Percentiles rank a stretch among this genome's conserved stretches.
Conservation (phyloP, 1,139 yeast species). For the Geotrichum phurueaensis region DNA sequence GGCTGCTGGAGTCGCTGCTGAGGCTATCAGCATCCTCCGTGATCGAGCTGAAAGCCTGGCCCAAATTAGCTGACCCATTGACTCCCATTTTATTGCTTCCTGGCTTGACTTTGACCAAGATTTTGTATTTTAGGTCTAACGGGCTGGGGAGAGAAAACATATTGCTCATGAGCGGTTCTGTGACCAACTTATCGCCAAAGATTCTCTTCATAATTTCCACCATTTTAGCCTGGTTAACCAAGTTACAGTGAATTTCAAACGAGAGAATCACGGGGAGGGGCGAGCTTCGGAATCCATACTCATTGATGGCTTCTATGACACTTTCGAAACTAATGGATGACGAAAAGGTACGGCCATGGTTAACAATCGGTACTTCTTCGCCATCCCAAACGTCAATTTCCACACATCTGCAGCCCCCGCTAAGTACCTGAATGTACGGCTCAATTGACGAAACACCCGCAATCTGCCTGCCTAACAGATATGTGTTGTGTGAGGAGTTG, state of each 20-base stretch:
- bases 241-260: constrained; percentile 73
- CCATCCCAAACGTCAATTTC: constrained; percentile 98
- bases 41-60: not conserved
- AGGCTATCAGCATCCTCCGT: not conserved
- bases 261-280: constrained; percentile 86
- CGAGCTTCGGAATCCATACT: constrained; percentile 79
- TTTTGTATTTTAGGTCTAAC: constrained; percentile 54
- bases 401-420: constrained; percentile 85
- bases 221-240: constrained; percentile 56
- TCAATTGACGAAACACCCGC: constrained; percentile 85
- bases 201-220: constrained; percentile 47
- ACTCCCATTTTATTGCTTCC: constrained; percentile 26
- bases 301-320: constrained; percentile 65
- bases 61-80: constrained; percentile 34
- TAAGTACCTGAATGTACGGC: constrained; percentile 82
- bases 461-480: constrained; percentile 78
- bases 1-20: not conserved
- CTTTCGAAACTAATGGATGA: constrained; percentile 60
- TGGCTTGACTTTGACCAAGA: constrained; percentile 69
- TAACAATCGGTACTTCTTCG: constrained; percentile 71
- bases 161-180: constrained; percentile 37
- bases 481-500: constrained; percentile 93
- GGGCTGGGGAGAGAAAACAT: constrained; percentile 60
- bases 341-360: constrained; percentile 83
- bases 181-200: constrained; percentile 55